Conservation (phyloP, 352 stramenopile genomes). For the Blastocystis sp. region DNA sequence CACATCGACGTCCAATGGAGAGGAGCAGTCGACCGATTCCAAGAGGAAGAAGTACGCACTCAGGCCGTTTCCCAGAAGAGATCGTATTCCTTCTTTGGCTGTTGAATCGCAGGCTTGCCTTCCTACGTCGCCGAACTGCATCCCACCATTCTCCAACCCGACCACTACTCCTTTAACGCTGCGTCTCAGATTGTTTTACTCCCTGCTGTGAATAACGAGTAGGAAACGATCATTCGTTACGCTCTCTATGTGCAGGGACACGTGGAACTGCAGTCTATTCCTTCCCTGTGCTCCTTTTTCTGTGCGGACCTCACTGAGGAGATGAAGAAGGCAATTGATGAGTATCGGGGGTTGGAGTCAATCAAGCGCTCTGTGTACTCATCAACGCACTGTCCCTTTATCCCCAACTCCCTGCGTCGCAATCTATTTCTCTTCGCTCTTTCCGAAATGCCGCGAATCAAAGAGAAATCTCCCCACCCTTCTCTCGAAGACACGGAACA, state of each 20-base stretch:
- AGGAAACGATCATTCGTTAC: constrained; percentile 9
- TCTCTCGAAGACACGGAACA: background rate
- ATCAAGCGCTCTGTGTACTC: background rate
- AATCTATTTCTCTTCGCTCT: constrained; percentile 2
- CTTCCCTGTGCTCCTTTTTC: background rate
- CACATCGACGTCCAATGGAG: background rate
- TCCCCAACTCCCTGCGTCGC: background rate
- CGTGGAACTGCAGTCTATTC: background rate
- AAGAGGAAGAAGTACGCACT: constrained; percentile 5
- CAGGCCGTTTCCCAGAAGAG: background rate
- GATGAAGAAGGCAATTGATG: background rate
- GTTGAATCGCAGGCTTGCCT: background rate
- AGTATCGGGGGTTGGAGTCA: background rate
- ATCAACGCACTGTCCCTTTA: background rate
- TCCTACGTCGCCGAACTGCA: constrained; percentile 9
- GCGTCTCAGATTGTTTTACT: background rate
- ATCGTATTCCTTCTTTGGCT: background rate
- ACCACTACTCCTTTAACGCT: background rate
- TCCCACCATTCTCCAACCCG: background rate
- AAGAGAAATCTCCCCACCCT: background rate
- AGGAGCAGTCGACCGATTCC: background rate
- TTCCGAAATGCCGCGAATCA: constrained; percentile 2
- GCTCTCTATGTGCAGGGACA: background rate
- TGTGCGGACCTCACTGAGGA: background rate
- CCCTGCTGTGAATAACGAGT: no score